phyloP scores from a whole-genome alignment of 306 rosid genomes.

The Medicago lupulina region DNA sequence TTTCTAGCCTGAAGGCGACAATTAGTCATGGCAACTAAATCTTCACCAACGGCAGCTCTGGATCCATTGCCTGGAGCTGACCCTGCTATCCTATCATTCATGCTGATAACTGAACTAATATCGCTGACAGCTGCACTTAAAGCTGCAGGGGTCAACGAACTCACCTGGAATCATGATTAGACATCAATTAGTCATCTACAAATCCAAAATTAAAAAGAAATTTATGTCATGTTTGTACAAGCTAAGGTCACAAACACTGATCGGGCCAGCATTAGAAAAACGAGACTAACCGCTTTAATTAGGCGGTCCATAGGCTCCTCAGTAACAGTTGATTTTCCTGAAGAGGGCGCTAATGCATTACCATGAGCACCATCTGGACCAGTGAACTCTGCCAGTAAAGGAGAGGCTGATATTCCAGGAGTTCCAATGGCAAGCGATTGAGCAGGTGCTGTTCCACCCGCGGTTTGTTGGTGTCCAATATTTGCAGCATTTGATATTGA shows the following conservation, averaged over 20 bases:
- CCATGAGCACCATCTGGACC: conserved; percentile 78
- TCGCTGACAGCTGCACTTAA: conserved; percentile 86
- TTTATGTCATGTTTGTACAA: conserved; percentile 27
- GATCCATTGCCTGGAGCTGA: conserved; percentile 99
- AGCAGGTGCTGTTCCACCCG: conserved; percentile 61
- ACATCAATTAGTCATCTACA: conserved; percentile 32
- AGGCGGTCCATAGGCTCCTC: conserved; percentile 95
- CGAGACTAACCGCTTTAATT: conserved; percentile 77
- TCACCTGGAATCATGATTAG: conserved; percentile 66
- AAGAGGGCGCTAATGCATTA: conserved; percentile 60
- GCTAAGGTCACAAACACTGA: conserved; percentile 21
- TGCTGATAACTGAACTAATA: conserved; percentile 87
- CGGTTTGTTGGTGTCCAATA: conserved; percentile 75
- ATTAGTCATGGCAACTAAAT: conserved; percentile 95
- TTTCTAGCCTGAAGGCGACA: conserved; percentile 96
- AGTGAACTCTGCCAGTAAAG: conserved; percentile 88
- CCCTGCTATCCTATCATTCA: conserved; percentile 98
- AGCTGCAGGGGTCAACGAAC: conserved; percentile 74
- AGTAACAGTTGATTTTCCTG: conserved; percentile 77
- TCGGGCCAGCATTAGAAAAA: conserved; percentile 35
- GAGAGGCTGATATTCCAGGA: conserved; percentile 99
- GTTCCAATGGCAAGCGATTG: conserved; percentile 97
- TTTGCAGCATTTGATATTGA: conserved; percentile 67
- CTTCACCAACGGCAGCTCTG: conserved; percentile 98
- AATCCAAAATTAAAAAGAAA: conserved; percentile 12